Conservation (phyloP, 768 basidiomycete species). For the Phlebiopsis gigantea region DNA sequence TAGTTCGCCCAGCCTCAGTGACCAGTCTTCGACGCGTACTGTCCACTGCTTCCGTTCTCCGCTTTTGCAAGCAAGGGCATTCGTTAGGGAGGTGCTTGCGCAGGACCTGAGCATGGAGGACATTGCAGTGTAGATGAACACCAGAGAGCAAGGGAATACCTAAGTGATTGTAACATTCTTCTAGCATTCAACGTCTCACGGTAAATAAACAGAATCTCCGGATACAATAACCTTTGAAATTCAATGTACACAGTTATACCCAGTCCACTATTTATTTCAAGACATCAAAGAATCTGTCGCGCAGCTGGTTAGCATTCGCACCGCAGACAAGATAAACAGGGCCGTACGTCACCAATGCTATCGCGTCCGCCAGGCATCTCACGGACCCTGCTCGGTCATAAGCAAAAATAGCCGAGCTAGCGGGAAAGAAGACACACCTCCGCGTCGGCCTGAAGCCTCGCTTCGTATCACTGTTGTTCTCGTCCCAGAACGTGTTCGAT, state of each 20-base stretch:
- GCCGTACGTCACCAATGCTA: constrained; percentile 41
- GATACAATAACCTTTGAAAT: too few relatives aligned
- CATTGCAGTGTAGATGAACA: background rate
- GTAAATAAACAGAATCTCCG: too few relatives aligned
- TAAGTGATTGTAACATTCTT: background rate
- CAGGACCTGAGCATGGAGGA: background rate
- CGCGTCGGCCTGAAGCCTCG: constrained; percentile 66
- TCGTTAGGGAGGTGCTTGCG: too few relatives aligned
- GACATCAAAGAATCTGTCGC: constrained; percentile 3
- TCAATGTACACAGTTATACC: too few relatives aligned
- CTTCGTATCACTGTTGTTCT: constrained; percentile 25
- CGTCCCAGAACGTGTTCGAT: constrained; percentile 26
- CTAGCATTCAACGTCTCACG: too few relatives aligned
- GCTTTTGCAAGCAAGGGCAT: too few relatives aligned
- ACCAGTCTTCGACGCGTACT: too few relatives aligned
- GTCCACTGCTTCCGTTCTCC: too few relatives aligned
- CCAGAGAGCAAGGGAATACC: background rate
- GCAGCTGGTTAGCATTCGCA: background rate
- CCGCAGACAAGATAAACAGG: background rate
- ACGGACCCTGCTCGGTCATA: constrained; percentile 45
- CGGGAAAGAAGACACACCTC: constrained; percentile 33
- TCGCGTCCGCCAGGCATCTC: constrained; percentile 66
- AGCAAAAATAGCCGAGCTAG: background rate
- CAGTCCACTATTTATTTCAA: background rate
- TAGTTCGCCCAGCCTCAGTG: too few relatives aligned